These are phyloP conservation scores for Cinnamomum chago DNA, from an alignment of 164 flowering plant genomes.

Conservation along the genomic window DNA sequence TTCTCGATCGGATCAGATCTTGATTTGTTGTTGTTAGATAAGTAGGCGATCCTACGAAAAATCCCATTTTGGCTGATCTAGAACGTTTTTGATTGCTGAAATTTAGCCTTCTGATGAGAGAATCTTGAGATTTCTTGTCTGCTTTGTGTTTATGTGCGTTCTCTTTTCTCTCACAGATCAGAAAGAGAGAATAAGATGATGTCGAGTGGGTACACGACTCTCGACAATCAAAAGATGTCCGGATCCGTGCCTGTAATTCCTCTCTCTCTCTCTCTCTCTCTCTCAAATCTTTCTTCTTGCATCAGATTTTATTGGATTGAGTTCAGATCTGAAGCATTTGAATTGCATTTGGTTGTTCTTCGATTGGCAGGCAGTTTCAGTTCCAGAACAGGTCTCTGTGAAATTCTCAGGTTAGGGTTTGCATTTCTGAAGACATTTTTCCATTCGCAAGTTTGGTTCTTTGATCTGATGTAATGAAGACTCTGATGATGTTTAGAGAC, in stretches of 20 bases:
- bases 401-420: slow-evolving; percentile 42
- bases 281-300: background rate
- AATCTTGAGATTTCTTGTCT: too few species aligned
- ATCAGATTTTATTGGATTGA: slow-evolving; percentile 1
- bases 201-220: slow-evolving; percentile 70
- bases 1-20: too few species aligned
- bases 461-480: background rate
- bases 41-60: too few species aligned
- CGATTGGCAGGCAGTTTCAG: slow-evolving; percentile 61
- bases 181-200: slow-evolving; percentile 53
- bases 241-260: slow-evolving; percentile 88
- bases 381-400: slow-evolving; percentile 61
- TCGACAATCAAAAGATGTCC: slow-evolving; percentile 73
- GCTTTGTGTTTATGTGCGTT: too few species aligned
- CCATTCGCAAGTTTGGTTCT: too few species aligned
- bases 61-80: too few species aligned
- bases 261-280: background rate
- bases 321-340: slow-evolving; percentile 12
- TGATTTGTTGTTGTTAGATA: too few species aligned
- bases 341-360: background rate
- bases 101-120: too few species aligned
- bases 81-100: too few species aligned
- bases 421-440: background rate
- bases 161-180: too few species aligned
- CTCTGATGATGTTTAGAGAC: slow-evolving; percentile 41